Percentiles rank a stretch among this genome's conserved stretches.
These are phyloP conservation scores for Hymenoscyphus albidus DNA, from an alignment of 2,329 filamentous ascomycete genomes.

Conservation along the genomic window DNA sequence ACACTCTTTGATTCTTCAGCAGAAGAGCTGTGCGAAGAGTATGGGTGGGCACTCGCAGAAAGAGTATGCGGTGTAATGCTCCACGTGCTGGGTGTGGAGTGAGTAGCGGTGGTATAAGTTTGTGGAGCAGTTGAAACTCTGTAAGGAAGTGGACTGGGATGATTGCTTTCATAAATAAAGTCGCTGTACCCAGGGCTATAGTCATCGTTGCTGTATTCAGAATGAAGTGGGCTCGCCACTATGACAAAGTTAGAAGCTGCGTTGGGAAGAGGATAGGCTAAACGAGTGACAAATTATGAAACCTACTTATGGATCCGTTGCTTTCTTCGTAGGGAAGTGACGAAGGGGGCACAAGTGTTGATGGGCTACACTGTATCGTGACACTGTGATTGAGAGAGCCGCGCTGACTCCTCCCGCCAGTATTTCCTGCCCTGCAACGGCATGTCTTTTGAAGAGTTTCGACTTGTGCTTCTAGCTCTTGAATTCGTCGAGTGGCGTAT, in stretches of 20 bases:
- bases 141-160: constrained; percentile 4
- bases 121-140: constrained; percentile 1
- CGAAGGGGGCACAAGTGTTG: background rate
- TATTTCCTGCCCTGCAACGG: background rate
- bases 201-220: constrained; percentile 1
- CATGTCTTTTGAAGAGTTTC: constrained; percentile 9
- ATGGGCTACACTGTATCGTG: background rate
- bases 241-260: background rate
- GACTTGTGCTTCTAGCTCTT: constrained; percentile 16
- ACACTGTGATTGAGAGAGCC: background rate
- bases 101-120: background rate
- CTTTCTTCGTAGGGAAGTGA: background rate
- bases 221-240: background rate
- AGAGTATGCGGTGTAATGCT: constrained; percentile 1
- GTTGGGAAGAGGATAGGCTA: background rate
- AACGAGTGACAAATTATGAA: background rate
- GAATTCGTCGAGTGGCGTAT: constrained; percentile 8
- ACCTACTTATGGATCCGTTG: background rate
- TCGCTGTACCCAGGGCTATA: constrained; percentile 1
- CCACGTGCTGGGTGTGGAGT: constrained; percentile 1
- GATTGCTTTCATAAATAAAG: background rate
- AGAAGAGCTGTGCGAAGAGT: background rate
- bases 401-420: background rate
- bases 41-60: background rate
- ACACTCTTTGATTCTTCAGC: background rate